phyloP scores from a whole-genome alignment of 768 basidiomycete genomes.

The Pholiota conissans region DNA sequence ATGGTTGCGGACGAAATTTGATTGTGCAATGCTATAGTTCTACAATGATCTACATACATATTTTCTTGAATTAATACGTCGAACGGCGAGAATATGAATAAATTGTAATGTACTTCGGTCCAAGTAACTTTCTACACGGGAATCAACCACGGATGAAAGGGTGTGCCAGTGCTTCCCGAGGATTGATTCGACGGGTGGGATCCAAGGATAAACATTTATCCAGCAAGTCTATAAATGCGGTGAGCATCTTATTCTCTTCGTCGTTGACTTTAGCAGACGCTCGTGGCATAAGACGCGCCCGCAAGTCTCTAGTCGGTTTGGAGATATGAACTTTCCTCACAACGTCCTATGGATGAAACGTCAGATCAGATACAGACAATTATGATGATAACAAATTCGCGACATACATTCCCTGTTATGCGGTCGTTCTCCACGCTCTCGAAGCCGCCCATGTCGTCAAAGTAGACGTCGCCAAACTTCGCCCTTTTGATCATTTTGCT shows the following conservation, averaged over 20 bases:
- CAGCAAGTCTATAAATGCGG: constrained; percentile 84
- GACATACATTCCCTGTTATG: constrained; percentile 78
- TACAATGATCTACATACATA: not conserved
- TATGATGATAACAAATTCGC: not conserved
- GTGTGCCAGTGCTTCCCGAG: constrained; percentile 85
- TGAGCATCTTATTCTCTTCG: constrained; percentile 80
- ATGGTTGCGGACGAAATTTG: not conserved
- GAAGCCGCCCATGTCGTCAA: constrained; percentile 91
- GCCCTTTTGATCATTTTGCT: constrained; percentile 93
- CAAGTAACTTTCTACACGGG: not conserved
- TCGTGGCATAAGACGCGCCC: constrained; percentile 79
- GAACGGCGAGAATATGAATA: not conserved
- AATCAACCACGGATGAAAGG: constrained; percentile 76
- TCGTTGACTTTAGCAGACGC: constrained; percentile 79
- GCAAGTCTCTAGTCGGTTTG: constrained; percentile 80
- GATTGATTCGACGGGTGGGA: constrained; percentile 82
- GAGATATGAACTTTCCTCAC: constrained; percentile 80
- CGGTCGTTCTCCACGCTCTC: constrained; percentile 81
- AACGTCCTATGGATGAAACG: constrained; percentile 59
- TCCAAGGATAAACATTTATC: constrained; percentile 91
- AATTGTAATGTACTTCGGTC: not conserved
- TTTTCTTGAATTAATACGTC: not conserved
- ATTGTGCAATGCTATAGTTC: not conserved
- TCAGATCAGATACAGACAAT: not conserved
- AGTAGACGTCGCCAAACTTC: constrained; percentile 89